Conservation (phyloP, 2,329 filamentous ascomycete species). For the Clarireedia monteithiana region DNA sequence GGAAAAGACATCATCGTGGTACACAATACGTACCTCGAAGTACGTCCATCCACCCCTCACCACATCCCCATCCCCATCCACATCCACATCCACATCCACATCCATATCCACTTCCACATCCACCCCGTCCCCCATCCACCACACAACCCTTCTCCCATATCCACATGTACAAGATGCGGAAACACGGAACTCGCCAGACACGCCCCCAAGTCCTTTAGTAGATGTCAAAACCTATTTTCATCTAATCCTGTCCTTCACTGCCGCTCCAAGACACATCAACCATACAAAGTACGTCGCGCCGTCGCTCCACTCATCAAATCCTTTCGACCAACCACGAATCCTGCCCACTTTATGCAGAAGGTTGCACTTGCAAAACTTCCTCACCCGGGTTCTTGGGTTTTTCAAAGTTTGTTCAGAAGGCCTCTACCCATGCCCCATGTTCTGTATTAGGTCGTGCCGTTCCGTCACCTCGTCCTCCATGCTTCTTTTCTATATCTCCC, state of each 20-base stretch:
- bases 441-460: background rate
- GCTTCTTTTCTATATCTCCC: conserved; percentile 5
- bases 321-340: conserved; percentile 3
- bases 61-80: too few species aligned
- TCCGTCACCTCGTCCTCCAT: conserved; percentile 4
- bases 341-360: background rate
- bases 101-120: background rate
- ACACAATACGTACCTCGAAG: too few species aligned
- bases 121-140: background rate
- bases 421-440: background rate
- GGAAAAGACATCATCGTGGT: too few species aligned
- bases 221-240: background rate
- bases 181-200: background rate
- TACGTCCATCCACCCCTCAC: too few species aligned
- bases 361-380: conserved; percentile 2
- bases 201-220: background rate
- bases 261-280: conserved; percentile 1
- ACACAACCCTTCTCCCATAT: background rate
- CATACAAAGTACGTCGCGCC: background rate
- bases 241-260: background rate
- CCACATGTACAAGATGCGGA: background rate
- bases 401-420: background rate
- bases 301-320: background rate
- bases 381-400: conserved; percentile 9
- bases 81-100: too few species aligned